These are phyloP conservation scores for Monilinia fructicola DNA, from an alignment of 2,329 filamentous ascomycete genomes.

Conservation along the genomic window DNA sequence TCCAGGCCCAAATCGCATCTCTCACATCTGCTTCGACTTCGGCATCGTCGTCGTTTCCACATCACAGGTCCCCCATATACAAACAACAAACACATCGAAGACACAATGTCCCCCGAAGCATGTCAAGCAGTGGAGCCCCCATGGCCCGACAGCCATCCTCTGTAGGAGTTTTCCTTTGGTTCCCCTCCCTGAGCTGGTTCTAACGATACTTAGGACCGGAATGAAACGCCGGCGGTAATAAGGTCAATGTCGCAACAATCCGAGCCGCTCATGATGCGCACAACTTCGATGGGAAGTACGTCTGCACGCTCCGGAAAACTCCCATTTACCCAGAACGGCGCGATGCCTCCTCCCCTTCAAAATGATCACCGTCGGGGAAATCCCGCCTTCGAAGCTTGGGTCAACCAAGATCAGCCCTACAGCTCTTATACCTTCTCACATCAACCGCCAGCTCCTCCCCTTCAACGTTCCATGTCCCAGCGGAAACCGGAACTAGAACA, in stretches of 20 bases:
- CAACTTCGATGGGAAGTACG: conserved; percentile 34
- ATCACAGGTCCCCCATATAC: conserved; percentile 35
- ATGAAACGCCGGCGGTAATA: conserved; percentile 28
- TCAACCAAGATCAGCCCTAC: conserved; percentile 34
- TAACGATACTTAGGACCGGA: conserved; percentile 37
- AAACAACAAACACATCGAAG: conserved; percentile 35
- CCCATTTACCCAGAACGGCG: conserved; percentile 35
- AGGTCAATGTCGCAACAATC: conserved; percentile 38
- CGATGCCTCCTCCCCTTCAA: conserved; percentile 33
- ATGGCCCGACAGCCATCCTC: conserved; percentile 36
- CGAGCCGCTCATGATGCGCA: conserved; percentile 37
- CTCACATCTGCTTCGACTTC: conserved; percentile 23
- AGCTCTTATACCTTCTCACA: conserved; percentile 35
- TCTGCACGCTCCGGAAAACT: conserved; percentile 34
- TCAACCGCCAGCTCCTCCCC: conserved; percentile 24
- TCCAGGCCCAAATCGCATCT: conserved; percentile 35
- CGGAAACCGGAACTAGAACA: conserved; percentile 33
- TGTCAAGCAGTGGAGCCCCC: conserved; percentile 36
- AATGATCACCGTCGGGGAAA: conserved; percentile 32
- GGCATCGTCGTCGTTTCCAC: conserved; percentile 28
- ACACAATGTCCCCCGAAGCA: conserved; percentile 37
- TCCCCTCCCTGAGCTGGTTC: conserved; percentile 27
- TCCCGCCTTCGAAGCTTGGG: conserved; percentile 35
- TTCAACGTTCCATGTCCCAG: conserved; percentile 32
- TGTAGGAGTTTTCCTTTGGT: conserved; percentile 33